Evolutionary conservation across 148 eudicot genomes (phyloP).

Genomic region (Vaccinium myrtillus): DNA sequence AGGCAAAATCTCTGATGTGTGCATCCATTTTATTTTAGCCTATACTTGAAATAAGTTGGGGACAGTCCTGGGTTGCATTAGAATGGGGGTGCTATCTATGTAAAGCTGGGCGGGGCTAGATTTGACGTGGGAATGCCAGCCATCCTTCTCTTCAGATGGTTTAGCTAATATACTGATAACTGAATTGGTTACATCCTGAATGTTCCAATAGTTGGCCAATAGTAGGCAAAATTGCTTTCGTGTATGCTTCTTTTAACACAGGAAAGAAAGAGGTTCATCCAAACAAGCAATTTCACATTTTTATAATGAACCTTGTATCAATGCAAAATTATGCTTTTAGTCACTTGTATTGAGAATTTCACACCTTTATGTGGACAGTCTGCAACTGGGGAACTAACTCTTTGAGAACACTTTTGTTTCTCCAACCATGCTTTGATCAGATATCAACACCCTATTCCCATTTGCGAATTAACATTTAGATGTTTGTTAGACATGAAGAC

Average conservation of each 20-base stretch:
- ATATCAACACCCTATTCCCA: background rate
- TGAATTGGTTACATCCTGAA: background rate
- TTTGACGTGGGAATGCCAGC: background rate
- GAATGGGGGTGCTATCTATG: background rate
- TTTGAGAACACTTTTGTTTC: conserved; percentile 4
- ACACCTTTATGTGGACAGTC: background rate
- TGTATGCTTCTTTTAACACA: conserved; percentile 2
- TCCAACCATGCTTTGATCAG: background rate
- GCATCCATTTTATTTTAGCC: background rate
- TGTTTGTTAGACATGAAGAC: conserved; percentile 44
- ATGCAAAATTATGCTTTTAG: background rate
- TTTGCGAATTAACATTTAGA: conserved; percentile 2
- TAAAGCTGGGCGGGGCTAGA: background rate
- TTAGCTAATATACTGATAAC: background rate
- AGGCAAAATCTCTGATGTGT: no score
- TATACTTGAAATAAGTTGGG: background rate
- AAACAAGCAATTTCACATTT: background rate
- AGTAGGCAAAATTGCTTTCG: background rate
- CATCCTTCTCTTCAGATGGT: background rate
- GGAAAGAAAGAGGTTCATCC: conserved; percentile 2
- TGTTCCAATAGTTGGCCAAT: background rate
- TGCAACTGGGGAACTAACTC: conserved; percentile 5
- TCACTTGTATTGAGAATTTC: background rate
- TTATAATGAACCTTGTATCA: background rate
- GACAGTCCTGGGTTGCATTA: background rate